Conservation (phyloP, 768 basidiomycete species). For the Candolleomyces efflorescens region DNA sequence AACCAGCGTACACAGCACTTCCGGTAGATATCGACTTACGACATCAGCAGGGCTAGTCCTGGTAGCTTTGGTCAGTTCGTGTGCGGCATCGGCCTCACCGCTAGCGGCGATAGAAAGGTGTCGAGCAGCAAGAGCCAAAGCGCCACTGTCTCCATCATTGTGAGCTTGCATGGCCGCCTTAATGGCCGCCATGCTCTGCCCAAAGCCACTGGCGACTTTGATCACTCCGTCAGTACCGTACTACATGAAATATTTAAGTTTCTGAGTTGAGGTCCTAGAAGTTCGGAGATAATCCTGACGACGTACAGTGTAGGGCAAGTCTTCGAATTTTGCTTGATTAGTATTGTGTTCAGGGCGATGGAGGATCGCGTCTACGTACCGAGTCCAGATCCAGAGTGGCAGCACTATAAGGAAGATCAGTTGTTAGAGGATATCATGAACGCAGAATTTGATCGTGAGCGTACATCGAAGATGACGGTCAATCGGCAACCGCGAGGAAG, state of each 20-base stretch:
- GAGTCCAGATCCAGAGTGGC: conserved; percentile 84
- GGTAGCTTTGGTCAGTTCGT: conserved; percentile 52
- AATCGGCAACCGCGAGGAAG: conserved; percentile 89
- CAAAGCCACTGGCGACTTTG: conserved; percentile 85
- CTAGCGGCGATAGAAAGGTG: conserved; percentile 72
- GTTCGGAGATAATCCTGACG: background rate
- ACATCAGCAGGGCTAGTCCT: conserved; percentile 86
- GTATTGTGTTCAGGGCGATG: background rate
- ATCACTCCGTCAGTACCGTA: conserved; percentile 95
- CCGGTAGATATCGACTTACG: conserved; percentile 38
- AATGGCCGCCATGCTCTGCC: conserved; percentile 53
- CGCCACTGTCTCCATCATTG: conserved; percentile 69
- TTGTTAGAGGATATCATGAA: background rate
- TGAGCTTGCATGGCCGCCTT: conserved; percentile 73
- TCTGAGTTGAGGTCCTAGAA: background rate
- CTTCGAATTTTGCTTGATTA: conserved; percentile 22
- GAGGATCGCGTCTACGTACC: background rate
- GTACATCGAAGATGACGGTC: conserved; percentile 66
- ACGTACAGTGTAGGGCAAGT: conserved; percentile 64
- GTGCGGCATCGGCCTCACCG: conserved; percentile 60
- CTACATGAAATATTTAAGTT: conserved; percentile 25
- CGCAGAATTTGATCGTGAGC: background rate
- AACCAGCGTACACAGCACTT: background rate
- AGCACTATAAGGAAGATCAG: conserved; percentile 33
- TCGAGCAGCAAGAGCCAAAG: conserved; percentile 63